Percentiles rank a stretch among this genome's conserved stretches.
Conservation (phyloP, 2,329 filamentous ascomycete species). For the Fusarium newnesense region DNA sequence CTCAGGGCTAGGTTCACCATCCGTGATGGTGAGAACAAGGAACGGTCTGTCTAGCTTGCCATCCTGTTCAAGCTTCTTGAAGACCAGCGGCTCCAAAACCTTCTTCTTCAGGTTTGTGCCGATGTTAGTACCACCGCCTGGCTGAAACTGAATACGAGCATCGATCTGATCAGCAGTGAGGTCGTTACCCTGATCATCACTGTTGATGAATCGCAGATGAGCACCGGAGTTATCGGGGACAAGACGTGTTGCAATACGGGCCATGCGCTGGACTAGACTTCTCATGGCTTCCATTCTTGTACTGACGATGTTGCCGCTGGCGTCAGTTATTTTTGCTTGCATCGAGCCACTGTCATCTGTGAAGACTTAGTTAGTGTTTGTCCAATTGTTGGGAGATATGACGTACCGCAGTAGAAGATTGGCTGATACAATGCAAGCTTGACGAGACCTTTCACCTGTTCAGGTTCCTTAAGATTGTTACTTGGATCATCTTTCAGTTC, state of each 20-base stretch:
- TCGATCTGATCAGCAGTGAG: neutral
- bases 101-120: neutral
- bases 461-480: neutral
- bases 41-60: neutral
- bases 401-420: neutral
- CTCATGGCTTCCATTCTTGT: neutral
- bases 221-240: neutral
- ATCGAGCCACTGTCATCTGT: neutral
- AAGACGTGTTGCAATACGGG: neutral
- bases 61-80: neutral
- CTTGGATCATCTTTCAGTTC: neutral
- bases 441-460: neutral
- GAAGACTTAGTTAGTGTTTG: neutral
- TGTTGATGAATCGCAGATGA: neutral
- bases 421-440: neutral
- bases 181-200: neutral
- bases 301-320: neutral
- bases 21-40: neutral
- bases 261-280: neutral
- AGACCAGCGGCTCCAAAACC: neutral
- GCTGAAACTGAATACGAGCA: neutral
- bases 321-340: neutral
- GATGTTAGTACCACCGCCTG: neutral
- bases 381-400: accelerated
- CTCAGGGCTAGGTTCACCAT: neutral